Conservation (phyloP, 2,329 filamentous ascomycete species). For the Fusarium sp. region DNA sequence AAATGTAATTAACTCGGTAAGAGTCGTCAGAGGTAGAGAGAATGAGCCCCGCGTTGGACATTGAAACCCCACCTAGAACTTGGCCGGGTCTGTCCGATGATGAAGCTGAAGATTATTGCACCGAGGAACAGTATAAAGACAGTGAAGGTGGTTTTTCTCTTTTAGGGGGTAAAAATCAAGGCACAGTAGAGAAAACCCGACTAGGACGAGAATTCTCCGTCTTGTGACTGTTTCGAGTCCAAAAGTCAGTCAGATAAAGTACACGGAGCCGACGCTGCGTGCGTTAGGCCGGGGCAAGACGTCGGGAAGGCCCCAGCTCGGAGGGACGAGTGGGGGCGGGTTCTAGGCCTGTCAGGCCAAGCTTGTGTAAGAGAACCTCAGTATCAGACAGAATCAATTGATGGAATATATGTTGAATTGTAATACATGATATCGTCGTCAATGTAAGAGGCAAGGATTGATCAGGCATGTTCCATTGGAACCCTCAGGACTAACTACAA, state of each 20-base stretch:
- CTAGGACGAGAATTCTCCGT: conserved; percentile 26
- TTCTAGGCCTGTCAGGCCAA: conserved; percentile 14
- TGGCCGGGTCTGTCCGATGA: conserved; percentile 41
- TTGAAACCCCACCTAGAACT: conserved; percentile 46
- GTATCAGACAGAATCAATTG: conserved; percentile 3
- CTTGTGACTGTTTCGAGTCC: conserved; percentile 25
- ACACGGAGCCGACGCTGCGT: conserved; percentile 31
- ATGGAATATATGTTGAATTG: background rate
- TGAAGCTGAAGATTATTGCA: conserved; percentile 21
- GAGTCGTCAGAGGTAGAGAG: conserved; percentile 40
- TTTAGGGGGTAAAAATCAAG: background rate
- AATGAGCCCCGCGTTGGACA: conserved; percentile 43
- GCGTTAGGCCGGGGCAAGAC: conserved; percentile 32
- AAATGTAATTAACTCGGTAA: conserved; percentile 26
- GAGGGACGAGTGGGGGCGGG: conserved; percentile 22
- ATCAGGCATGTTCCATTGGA: conserved; percentile 5
- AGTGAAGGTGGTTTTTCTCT: background rate
- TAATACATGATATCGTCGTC: background rate
- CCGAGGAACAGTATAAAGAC: conserved; percentile 4
- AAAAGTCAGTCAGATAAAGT: conserved; percentile 7
- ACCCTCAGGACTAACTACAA: conserved; percentile 5
- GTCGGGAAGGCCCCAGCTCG: conserved; percentile 22
- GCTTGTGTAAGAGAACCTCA: conserved; percentile 20
- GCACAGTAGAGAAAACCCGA: conserved; percentile 6
- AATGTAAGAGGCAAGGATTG: conserved; percentile 5